A percentile compares a stretch with the other conserved stretches of the same genome.
Evolutionary conservation across 257 asterid species (phyloP).

Genomic region (Gentiana macrophylla): DNA sequence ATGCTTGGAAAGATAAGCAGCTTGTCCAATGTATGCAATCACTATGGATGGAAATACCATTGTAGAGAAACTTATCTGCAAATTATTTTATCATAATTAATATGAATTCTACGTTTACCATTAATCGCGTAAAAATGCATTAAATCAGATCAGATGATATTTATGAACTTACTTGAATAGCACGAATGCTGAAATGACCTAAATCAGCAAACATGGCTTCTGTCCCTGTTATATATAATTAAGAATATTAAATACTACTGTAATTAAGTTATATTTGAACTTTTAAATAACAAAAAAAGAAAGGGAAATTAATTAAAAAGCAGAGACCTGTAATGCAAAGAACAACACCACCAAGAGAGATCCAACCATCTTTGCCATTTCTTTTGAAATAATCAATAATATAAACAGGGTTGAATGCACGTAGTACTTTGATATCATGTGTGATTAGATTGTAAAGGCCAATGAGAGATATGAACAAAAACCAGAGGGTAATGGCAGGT

Average conservation of each 20-base stretch:
- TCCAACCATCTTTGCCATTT: conserved; percentile 52
- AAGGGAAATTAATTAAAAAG: background rate
- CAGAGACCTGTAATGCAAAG: conserved; percentile 48
- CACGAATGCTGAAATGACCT: conserved; percentile 56
- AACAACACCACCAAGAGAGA: conserved; percentile 61
- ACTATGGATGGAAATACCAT: conserved; percentile 46
- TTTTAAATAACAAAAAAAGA: too few species aligned
- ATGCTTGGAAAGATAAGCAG: conserved; percentile 48
- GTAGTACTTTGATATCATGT: conserved; percentile 30
- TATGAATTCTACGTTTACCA: too few species aligned
- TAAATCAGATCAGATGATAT: too few species aligned
- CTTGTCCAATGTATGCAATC: conserved; percentile 53
- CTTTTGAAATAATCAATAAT: conserved; percentile 45
- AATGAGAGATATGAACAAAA: conserved; percentile 28
- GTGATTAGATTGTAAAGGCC: conserved; percentile 47
- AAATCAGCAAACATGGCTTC: conserved; percentile 90
- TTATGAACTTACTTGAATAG: conserved; percentile 39
- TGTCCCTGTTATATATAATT: conserved; percentile 27
- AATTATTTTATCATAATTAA: too few species aligned
- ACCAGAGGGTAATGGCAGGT: conserved; percentile 53
- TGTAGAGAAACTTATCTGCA: conserved; percentile 54
- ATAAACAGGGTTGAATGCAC: conserved; percentile 53
- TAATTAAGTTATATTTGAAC: too few species aligned
- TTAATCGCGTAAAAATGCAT: too few species aligned
- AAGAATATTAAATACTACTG: too few species aligned